These are phyloP conservation scores for Posidonia oceanica DNA, from an alignment of 116 monocot genomes.

Conservation along the genomic window DNA sequence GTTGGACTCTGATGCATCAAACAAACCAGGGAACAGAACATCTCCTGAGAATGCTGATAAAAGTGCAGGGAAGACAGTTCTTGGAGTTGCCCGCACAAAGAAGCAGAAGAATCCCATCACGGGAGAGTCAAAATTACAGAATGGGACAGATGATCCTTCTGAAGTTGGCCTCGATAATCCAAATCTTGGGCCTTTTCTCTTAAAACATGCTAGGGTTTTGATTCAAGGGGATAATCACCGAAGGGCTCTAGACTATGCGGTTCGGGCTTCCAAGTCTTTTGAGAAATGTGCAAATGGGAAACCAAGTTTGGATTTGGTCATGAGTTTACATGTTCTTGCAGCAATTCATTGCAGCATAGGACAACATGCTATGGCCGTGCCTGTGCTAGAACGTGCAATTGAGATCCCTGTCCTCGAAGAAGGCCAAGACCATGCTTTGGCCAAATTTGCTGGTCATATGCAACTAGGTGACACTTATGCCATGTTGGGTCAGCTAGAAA, in stretches of 20 bases:
- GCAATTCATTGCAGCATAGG: slow-evolving; percentile 24
- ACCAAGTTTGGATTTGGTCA: slow-evolving; percentile 19
- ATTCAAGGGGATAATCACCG: slow-evolving; percentile 18
- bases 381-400: slow-evolving; percentile 15
- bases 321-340: slow-evolving; percentile 26
- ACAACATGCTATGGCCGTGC: slow-evolving; percentile 19
- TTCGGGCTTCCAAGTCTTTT: slow-evolving; percentile 18
- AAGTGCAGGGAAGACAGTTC: slow-evolving; percentile 6
- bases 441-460: slow-evolving; percentile 25
- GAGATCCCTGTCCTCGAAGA: slow-evolving; percentile 11
- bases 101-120: slow-evolving; percentile 6
- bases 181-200: slow-evolving; percentile 23
- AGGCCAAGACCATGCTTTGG: slow-evolving; percentile 16
- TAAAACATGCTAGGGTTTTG: slow-evolving; percentile 26
- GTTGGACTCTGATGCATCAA: slow-evolving; percentile 1
- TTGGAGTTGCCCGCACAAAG: neutral
- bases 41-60: slow-evolving; percentile 17
- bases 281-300: slow-evolving; percentile 21
- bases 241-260: slow-evolving; percentile 23
- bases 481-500: slow-evolving; percentile 18
- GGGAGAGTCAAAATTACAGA: slow-evolving; percentile 10
- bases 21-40: slow-evolving; percentile 5
- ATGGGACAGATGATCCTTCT: slow-evolving; percentile 10
- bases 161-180: slow-evolving; percentile 21
- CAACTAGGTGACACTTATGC: slow-evolving; percentile 24